Conservation (phyloP, 306 rosid species). For the Inga leiocalycina region DNA sequence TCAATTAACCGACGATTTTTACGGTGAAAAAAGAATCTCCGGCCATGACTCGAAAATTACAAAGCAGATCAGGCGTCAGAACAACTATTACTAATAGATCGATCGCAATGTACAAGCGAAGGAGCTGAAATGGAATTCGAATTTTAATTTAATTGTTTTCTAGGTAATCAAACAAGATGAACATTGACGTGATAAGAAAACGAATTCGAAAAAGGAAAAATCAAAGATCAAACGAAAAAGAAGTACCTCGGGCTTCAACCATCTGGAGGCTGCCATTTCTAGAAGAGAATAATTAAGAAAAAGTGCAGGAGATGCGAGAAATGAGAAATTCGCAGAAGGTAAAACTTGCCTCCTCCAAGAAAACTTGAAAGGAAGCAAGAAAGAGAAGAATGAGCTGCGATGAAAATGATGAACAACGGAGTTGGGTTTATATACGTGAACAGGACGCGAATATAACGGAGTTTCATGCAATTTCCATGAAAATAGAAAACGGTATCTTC, state of each 20-base stretch:
- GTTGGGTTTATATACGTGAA: neutral
- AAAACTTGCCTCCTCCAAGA: conserved; percentile 8
- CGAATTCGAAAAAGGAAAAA: neutral
- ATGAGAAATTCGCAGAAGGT: conserved; percentile 16
- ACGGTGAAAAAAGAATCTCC: neutral
- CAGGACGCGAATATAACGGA: neutral
- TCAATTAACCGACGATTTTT: neutral
- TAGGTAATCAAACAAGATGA: conserved; percentile 24
- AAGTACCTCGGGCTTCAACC: conserved; percentile 85
- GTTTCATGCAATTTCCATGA: neutral
- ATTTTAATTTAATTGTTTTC: neutral
- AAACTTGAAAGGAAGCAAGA: neutral
- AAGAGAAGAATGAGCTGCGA: neutral
- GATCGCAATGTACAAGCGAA: neutral
- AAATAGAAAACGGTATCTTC: neutral
- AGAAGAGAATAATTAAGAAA: neutral
- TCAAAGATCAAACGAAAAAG: neutral
- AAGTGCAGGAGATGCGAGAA: neutral
- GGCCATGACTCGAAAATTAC: neutral
- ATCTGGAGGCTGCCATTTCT: conserved; percentile 44
- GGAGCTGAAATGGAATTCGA: neutral
- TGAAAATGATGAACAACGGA: neutral
- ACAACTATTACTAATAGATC: neutral
- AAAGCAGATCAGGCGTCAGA: neutral
- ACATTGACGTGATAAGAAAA: neutral